Evolutionary conservation across 257 asterid species (phyloP).

Genomic region (Avicennia marina): DNA sequence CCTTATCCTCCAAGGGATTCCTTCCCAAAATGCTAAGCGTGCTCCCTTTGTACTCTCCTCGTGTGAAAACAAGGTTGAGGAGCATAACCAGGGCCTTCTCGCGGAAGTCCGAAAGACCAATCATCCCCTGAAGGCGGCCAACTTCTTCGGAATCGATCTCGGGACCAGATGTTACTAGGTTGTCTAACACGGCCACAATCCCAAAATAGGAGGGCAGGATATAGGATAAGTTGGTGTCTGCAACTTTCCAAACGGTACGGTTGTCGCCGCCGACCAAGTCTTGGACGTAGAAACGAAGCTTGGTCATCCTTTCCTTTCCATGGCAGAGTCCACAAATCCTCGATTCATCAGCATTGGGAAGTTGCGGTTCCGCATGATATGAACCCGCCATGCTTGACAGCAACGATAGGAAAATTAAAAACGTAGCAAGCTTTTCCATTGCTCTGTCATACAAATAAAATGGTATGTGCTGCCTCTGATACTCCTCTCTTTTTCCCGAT

Average conservation of each 20-base stretch:
- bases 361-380: neutral
- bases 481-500: too few relatives aligned
- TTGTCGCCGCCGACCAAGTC: slow-evolving; percentile 21
- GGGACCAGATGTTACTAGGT: slow-evolving; percentile 22
- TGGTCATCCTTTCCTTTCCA: slow-evolving; percentile 7
- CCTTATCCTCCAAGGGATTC: slow-evolving; percentile 4
- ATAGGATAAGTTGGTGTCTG: slow-evolving; percentile 13
- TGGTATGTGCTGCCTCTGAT: too few relatives aligned
- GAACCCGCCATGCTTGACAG: neutral
- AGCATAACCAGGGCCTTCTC: slow-evolving; percentile 27
- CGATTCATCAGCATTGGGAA: neutral
- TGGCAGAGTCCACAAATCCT: too few relatives aligned
- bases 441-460: too few relatives aligned
- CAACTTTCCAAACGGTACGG: slow-evolving; percentile 16
- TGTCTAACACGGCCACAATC: slow-evolving; percentile 10
- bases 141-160: slow-evolving; percentile 14
- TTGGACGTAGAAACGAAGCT: slow-evolving; percentile 29
- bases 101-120: slow-evolving; percentile 27
- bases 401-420: neutral
- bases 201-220: slow-evolving; percentile 22
- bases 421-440: neutral
- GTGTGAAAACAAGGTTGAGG: slow-evolving; percentile 26
- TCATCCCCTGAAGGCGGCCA: slow-evolving; percentile 30
- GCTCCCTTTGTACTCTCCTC: slow-evolving; percentile 30
- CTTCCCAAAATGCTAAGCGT: slow-evolving; percentile 28